Percentiles rank a stretch among this genome's conserved stretches.
These are phyloP conservation scores for Chrysochromulina tobinii DNA, from an alignment of 78 protist species.

Conservation along the genomic window DNA sequence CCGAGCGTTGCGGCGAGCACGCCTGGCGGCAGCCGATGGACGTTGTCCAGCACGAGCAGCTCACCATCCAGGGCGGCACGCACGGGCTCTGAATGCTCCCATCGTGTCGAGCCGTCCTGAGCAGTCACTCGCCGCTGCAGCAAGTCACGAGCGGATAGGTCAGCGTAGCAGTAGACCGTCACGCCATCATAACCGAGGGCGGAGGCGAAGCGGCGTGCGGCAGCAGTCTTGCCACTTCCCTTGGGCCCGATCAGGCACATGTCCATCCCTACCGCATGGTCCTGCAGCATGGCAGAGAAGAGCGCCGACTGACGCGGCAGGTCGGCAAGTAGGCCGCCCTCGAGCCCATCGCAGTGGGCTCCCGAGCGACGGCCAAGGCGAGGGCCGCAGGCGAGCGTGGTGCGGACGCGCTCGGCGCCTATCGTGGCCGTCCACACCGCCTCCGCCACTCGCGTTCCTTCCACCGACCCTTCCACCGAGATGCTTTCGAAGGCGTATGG, in stretches of 20 bases:
- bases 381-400: neutral
- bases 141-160: conserved; percentile 62
- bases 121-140: conserved; percentile 46
- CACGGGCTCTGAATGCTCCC: conserved; percentile 50
- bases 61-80: conserved; percentile 59
- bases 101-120: neutral
- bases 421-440: neutral
- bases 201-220: conserved; percentile 3
- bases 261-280: conserved; percentile 24
- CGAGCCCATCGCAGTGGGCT: neutral
- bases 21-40: conserved; percentile 44
- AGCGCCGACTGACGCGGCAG: neutral
- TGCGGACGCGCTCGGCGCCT: neutral
- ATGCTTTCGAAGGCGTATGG: neutral
- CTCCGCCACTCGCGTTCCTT: neutral
- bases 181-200: conserved; percentile 15
- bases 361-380: neutral
- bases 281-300: neutral
- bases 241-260: conserved; percentile 42
- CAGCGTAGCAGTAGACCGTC: conserved; percentile 53
- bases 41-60: conserved; percentile 69
- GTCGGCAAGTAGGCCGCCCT: too few relatives aligned
- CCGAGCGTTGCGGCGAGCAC: conserved; percentile 20
- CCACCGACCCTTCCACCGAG: neutral
- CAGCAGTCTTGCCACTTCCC: conserved; percentile 54